These are phyloP conservation scores for Anisogramma anomala DNA, from an alignment of 2,329 filamentous ascomycete species.

Conservation along the genomic window DNA sequence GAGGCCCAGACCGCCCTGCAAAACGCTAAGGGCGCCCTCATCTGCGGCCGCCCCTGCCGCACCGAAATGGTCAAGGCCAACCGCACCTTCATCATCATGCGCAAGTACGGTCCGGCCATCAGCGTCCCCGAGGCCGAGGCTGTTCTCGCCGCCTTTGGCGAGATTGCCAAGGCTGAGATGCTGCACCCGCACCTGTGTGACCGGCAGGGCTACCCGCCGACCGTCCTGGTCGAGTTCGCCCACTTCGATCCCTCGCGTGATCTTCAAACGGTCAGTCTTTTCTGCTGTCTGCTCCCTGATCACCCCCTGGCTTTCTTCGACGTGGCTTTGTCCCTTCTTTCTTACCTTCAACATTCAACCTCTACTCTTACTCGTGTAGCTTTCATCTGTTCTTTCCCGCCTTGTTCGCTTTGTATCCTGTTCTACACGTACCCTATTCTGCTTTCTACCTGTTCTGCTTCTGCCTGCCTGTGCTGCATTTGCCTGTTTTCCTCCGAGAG, in stretches of 20 bases:
- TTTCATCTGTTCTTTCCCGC: not conserved
- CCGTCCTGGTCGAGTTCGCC: slow-evolving; percentile 37
- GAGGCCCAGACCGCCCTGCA: slow-evolving; percentile 38
- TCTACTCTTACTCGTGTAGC: not conserved
- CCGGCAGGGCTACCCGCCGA: slow-evolving; percentile 24
- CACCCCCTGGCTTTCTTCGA: too few relatives aligned
- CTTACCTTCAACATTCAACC: not conserved
- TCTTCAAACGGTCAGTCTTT: slow-evolving; percentile 33
- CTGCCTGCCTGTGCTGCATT: too few relatives aligned
- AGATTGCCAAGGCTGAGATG: slow-evolving; percentile 28
- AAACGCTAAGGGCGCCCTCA: slow-evolving; percentile 34
- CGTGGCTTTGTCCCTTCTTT: too few relatives aligned
- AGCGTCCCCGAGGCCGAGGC: slow-evolving; percentile 31
- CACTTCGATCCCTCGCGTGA: slow-evolving; percentile 40
- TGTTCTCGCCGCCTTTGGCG: slow-evolving; percentile 33
- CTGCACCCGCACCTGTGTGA: slow-evolving; percentile 25
- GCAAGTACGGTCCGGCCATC: slow-evolving; percentile 26
- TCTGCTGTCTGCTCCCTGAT: not conserved
- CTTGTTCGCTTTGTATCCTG: not conserved
- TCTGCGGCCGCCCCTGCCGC: slow-evolving; percentile 46
- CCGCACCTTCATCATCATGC: slow-evolving; percentile 41
- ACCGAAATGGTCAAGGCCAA: slow-evolving; percentile 53
- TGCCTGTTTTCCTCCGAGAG: slow-evolving; percentile 9
- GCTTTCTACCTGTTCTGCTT: too few relatives aligned
- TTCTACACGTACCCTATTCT: too few relatives aligned